Evolutionary conservation across 2,329 filamentous ascomycete species (phyloP), one percentile per base, ranked within the genome.

Genomic region (Bipolaris oryzae): DNA sequence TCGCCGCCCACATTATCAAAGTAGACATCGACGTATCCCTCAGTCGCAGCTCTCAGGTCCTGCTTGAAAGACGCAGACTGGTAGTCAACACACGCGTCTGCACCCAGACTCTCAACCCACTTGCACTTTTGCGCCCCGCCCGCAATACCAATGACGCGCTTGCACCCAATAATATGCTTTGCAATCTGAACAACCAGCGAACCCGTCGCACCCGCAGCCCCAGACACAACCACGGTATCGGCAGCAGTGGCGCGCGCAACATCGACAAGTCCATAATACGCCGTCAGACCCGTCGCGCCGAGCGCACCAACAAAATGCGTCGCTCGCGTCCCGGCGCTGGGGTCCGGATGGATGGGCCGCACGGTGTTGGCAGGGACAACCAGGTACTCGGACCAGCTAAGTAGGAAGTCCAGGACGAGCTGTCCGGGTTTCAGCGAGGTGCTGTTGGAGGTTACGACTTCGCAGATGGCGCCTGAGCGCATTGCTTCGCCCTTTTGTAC

Each of bases 171-270:
- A 18, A 82, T 60, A 55, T 81, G 74, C 68, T 81, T 82, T 6
- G 82, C 83, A 60, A 85, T 81, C 70, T 85, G 83, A 7, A 84
- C 80, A 0, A 86, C 90, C 20, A 93, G 85, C 69, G 83, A 87
- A 1, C 90, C 90, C 0, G 90, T 92, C 0, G 90, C 90, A 6
- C 90, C 90, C 0, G 90, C 90, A 0, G 90, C 90, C 5, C 89
- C 90, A 9, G 87, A 89, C 0, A 94, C 87, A 7, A 93, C 89
- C 1, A 94, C 88, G 0, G 87, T 85, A 64, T 93, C 89, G 7
- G 88, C 87, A 0, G 82, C 74, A 68, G 86, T 85, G 20, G 88
- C 84, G 49, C 87, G 78, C 15, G 84, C 90, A 46, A 92, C 83
- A 54, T 89, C 83, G 21, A 84, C 76, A 71, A 93, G 84, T 23